Evolutionary conservation across 164 flowering plant genomes (phyloP), one percentile per base, ranked within the genome.

Genomic region (Liquidambar formosana): DNA sequence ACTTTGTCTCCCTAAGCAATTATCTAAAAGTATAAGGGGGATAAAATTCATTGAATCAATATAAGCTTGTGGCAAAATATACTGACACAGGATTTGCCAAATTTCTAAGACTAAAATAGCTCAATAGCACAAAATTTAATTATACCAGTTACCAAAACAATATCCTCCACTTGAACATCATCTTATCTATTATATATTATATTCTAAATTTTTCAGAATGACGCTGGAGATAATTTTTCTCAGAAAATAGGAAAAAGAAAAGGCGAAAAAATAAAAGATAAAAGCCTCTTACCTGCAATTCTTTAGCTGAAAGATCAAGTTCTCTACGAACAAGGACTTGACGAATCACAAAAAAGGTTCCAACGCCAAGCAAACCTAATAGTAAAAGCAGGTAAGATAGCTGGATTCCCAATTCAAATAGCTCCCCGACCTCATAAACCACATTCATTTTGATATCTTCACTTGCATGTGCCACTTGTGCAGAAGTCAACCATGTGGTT

Each of bases 281-380:
- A 60, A 6, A 57, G 64, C 48, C 9, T 54, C 63, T 70, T 70
- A 90, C 98, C 82, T 94, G 98, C 77, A 94, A 72, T 68, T 94
- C 98, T 87, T 94, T 92, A 11, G 98, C 98, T 58, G 98, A 94
- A 77, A 94, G 97, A 76, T 94, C 98, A 53, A 94, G 96, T 74
- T 94, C 97, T 80, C 97, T 81, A 4, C 98, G 94, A 15, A 92
- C 89, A 71, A 94, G 91, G 53, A 94, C 97, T 78, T 94, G 98
- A 41, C 97, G 95, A 59, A 94, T 83, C 58, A 94, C 97, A 72
- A 83, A 94, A 77, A 89, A 90, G 41, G 86, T 81, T 47, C 97
- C 98, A 74, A 77, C 86, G 26, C 96, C 98, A 74, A 92, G 93
- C 72, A 94, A 80, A 16, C 87, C 96, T 56, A 94, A 71, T 25